phyloP scores from a whole-genome alignment of 352 stramenopile genomes.

The Phytophthora cryptogea region DNA sequence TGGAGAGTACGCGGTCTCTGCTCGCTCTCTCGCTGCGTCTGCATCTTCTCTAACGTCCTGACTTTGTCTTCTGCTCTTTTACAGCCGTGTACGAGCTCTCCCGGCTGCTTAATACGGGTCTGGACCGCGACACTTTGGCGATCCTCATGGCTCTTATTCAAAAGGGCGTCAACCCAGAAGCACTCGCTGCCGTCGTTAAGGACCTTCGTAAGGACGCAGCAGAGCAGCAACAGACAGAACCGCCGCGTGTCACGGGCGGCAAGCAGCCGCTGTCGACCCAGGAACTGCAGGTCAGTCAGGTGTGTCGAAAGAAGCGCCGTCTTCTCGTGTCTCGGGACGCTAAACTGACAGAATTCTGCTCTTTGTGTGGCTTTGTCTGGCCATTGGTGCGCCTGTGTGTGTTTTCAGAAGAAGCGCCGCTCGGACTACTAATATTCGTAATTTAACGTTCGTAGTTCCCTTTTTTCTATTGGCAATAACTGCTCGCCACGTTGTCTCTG shows the following conservation, averaged over 20 bases:
- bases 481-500: constrained; percentile 26
- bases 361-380: constrained; percentile 5
- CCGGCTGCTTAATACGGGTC: constrained; percentile 88
- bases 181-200: constrained; percentile 88
- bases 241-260: constrained; percentile 38
- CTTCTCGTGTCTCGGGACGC: background rate
- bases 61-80: background rate
- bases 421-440: constrained; percentile 49
- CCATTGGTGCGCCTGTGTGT: background rate
- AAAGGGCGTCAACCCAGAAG: constrained; percentile 91
- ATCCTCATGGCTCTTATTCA: constrained; percentile 90
- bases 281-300: constrained; percentile 74
- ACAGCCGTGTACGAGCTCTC: constrained; percentile 91
- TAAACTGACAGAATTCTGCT: constrained; percentile 18
- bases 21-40: background rate
- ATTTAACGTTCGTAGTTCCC: constrained; percentile 6
- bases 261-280: constrained; percentile 54
- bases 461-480: constrained; percentile 38
- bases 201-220: constrained; percentile 83
- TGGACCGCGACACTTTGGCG: constrained; percentile 88
- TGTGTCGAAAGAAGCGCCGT: constrained; percentile 42
- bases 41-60: background rate
- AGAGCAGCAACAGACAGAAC: constrained; percentile 27
- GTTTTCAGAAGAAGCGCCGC: constrained; percentile 60
- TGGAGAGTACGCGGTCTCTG: constrained; percentile 48